phyloP scores from a whole-genome alignment of 176 grass and related monocot species.

The Hordeum marinum region DNA sequence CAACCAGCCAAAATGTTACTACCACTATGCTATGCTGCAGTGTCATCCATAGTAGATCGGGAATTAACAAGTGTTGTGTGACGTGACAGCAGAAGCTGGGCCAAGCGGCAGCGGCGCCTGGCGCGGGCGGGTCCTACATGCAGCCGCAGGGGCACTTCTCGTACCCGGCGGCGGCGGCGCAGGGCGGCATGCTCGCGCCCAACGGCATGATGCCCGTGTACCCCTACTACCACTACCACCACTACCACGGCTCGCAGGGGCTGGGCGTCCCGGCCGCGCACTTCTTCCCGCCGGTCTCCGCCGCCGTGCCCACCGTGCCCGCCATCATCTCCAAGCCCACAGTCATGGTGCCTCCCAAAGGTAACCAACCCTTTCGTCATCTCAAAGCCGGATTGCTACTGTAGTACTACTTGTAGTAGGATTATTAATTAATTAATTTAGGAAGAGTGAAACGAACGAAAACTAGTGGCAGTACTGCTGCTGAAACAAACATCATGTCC shows the following conservation, averaged over 20 bases:
- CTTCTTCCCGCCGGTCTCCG: conserved; percentile 63
- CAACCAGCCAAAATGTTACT: background rate
- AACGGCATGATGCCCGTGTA: conserved; percentile 84
- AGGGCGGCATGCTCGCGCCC: conserved; percentile 53
- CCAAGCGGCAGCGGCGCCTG: conserved; percentile 31
- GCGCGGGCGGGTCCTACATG: conserved; percentile 53
- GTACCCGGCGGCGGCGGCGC: conserved; percentile 53
- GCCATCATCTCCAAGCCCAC: conserved; percentile 72
- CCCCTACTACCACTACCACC: conserved; percentile 85
- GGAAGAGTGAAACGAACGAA: background rate
- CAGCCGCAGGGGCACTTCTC: conserved; percentile 78
- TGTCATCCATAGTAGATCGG: background rate
- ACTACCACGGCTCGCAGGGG: conserved; percentile 75
- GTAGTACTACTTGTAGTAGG: background rate
- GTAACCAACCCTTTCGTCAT: conserved; percentile 17
- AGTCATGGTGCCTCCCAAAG: conserved; percentile 68
- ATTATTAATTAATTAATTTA: too few species aligned
- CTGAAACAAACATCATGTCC: background rate
- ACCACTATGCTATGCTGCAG: background rate
- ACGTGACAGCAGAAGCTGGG: conserved; percentile 55
- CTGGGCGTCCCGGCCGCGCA: conserved; percentile 74
- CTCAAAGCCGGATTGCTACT: too few species aligned
- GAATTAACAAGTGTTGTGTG: background rate
- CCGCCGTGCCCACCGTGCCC: conserved; percentile 41
- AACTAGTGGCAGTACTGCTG: background rate